A percentile compares a stretch with the other conserved stretches of the same genome.
phyloP scores from a whole-genome alignment of 176 grass and related monocot genomes.

The Hsuehochloa calcarea region DNA sequence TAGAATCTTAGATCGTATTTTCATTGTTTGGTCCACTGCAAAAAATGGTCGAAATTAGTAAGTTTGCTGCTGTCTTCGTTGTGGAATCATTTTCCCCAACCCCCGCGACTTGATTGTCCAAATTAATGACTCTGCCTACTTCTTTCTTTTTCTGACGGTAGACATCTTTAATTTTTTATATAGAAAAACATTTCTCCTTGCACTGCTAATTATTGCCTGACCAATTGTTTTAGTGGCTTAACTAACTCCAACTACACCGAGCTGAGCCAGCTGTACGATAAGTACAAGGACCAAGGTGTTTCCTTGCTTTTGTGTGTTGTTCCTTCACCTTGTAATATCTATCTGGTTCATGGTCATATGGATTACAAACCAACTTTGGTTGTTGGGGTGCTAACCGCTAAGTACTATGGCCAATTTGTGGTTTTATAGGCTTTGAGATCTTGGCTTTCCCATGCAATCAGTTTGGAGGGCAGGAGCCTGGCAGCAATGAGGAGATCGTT shows the following conservation, averaged over 20 bases:
- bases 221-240: conserved; percentile 63
- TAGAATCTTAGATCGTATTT: not conserved
- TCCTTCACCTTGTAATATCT: not conserved
- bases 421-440: conserved; percentile 66
- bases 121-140: not conserved
- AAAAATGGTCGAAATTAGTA: not conserved
- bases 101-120: not conserved
- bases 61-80: not conserved
- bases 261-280: conserved; percentile 76
- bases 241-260: conserved; percentile 96
- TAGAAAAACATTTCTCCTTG: not conserved
- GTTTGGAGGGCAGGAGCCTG: conserved; percentile 77
- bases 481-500: conserved; percentile 78
- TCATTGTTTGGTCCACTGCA: not conserved
- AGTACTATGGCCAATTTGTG: not conserved
- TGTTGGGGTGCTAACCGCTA: not conserved
- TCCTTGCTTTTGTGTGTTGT: conserved; percentile 17
- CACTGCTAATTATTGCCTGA: conserved; percentile 28
- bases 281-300: conserved; percentile 82
- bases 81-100: not conserved
- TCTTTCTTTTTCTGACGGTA: conserved; percentile 4
- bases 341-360: not conserved
- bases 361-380: not conserved
- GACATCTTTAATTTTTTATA: not conserved
- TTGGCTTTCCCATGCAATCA: conserved; percentile 91